Evolutionary conservation across 495 filamentous ascomycete species (phyloP).

Genomic region (Neurospora tetrasperma): DNA sequence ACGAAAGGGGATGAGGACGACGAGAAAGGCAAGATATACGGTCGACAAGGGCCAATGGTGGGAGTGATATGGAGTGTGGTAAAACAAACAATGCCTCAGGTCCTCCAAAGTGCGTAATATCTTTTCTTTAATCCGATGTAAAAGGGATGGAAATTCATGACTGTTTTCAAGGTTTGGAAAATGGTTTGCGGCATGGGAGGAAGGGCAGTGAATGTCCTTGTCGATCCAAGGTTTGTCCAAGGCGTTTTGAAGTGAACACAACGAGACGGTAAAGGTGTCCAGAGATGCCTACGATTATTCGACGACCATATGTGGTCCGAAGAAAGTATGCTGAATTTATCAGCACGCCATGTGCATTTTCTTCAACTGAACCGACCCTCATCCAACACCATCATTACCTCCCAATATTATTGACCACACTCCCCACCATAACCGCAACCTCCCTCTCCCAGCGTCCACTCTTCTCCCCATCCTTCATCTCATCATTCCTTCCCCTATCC

Average conservation of each 20-base stretch:
- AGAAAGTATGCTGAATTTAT: neutral
- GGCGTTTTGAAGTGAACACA: neutral
- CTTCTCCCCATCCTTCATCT: constrained; percentile 30
- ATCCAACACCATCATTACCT: constrained; percentile 19
- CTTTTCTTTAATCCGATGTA: neutral
- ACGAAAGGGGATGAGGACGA: neutral
- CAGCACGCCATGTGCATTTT: neutral
- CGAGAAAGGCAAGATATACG: neutral
- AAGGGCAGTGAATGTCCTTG: neutral
- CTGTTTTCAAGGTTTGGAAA: neutral
- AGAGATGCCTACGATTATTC: neutral
- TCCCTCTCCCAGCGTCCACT: constrained; percentile 65
- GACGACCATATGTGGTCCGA: neutral
- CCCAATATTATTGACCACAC: constrained; percentile 43
- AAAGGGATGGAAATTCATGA: neutral
- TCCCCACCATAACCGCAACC: constrained; percentile 88
- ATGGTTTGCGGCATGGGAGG: neutral
- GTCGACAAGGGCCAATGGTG: neutral
- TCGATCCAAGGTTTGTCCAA: neutral
- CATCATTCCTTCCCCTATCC: constrained; percentile 23
- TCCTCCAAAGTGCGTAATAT: no score
- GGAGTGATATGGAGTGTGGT: neutral
- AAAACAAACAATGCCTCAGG: neutral
- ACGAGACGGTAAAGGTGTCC: neutral
- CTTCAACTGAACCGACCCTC: neutral